These are phyloP conservation scores for Rubroshorea leprosula DNA, from an alignment of 345 rosid genomes.

Conservation along the genomic window DNA sequence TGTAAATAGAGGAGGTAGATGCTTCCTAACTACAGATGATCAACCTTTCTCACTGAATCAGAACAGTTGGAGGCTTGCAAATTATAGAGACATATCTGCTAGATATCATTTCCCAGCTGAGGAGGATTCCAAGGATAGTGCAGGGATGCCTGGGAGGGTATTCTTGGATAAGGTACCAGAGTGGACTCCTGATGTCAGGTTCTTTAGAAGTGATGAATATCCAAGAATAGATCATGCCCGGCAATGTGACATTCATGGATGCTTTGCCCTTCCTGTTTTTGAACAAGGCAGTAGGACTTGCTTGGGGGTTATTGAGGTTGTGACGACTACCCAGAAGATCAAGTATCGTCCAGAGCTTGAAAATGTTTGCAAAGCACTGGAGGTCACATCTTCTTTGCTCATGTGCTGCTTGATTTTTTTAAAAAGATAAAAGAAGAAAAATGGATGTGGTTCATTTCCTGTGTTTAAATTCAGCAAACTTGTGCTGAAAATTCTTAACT, in stretches of 20 bases:
- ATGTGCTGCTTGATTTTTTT: slow-evolving; percentile 3
- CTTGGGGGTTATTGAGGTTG: slow-evolving; percentile 90
- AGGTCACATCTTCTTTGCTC: slow-evolving; percentile 47
- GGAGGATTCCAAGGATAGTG: slow-evolving; percentile 52
- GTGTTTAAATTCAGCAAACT: not conserved
- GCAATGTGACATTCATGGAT: slow-evolving; percentile 66
- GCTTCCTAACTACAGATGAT: slow-evolving; percentile 53
- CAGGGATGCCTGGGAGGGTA: slow-evolving; percentile 84
- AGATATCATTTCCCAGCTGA: slow-evolving; percentile 71
- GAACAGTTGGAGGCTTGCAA: slow-evolving; percentile 51
- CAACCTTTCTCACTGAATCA: slow-evolving; percentile 69
- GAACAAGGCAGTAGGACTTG: slow-evolving; percentile 79
- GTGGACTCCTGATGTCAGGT: slow-evolving; percentile 95
- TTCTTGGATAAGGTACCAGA: slow-evolving; percentile 81
- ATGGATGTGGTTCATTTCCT: not conserved
- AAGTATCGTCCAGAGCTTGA: slow-evolving; percentile 68
- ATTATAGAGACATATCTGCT: slow-evolving; percentile 70
- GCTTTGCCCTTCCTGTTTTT: slow-evolving; percentile 86
- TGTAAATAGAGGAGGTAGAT: slow-evolving; percentile 56
- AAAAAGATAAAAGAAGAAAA: not conserved
- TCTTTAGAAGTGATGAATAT: slow-evolving; percentile 82
- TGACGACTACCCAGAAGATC: slow-evolving; percentile 64
- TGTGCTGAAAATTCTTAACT: not conserved
- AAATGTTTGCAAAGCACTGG: slow-evolving; percentile 77
- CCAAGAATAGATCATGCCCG: slow-evolving; percentile 71